Conservation (phyloP, 305 asterid genomes). For the Lippia alba region DNA sequence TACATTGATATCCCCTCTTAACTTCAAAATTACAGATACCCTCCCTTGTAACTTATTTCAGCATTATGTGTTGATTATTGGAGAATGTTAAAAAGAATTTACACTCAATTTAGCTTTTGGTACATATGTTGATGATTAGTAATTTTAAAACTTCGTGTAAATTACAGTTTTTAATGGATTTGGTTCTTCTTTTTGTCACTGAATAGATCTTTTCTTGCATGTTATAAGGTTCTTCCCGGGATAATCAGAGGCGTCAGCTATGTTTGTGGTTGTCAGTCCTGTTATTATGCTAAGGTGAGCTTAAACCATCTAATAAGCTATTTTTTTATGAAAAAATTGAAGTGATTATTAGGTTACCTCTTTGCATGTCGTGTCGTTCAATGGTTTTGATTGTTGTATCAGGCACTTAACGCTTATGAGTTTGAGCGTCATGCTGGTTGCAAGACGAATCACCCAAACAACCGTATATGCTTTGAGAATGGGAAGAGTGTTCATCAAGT, state of each 20-base stretch:
- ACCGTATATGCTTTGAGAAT: conserved; percentile 68
- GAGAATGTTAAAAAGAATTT: too few species aligned
- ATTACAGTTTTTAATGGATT: not conserved
- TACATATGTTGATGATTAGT: too few species aligned
- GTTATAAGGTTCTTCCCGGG: conserved; percentile 61
- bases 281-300: conserved; percentile 64
- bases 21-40: too few species aligned
- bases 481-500: conserved; percentile 68
- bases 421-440: conserved; percentile 72
- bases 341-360: not conserved
- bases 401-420: conserved; percentile 69
- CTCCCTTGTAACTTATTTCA: too few species aligned
- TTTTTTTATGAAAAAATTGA: not conserved
- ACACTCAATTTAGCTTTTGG: too few species aligned
- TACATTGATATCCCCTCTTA: too few species aligned
- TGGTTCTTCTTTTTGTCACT: not conserved
- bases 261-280: conserved; percentile 68
- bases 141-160: not conserved
- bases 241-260: conserved; percentile 67
- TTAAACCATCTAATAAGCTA: not conserved
- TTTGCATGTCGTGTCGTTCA: not conserved
- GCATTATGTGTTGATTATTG: too few species aligned
- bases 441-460: conserved; percentile 82
- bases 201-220: conserved; percentile 8
- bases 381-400: conserved; percentile 15